Conservation (phyloP, 1,139 yeast genomes). For the Magnusiomyces sp. region DNA sequence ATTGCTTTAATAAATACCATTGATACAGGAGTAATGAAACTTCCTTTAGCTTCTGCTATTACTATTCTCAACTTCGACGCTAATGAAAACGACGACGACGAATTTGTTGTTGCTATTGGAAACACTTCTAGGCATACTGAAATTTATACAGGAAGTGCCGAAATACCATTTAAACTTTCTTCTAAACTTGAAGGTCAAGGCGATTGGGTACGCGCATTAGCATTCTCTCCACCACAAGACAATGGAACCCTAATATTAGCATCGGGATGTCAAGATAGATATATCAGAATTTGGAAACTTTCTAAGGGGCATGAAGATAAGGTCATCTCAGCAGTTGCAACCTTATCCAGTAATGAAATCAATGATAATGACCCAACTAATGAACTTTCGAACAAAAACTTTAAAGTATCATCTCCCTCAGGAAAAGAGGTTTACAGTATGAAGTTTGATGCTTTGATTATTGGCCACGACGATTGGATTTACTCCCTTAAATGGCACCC, state of each 20-base stretch:
- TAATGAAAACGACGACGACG: constrained; percentile 10
- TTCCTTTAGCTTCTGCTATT: constrained; percentile 55
- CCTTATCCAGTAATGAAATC: constrained; percentile 8
- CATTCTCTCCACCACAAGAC: constrained; percentile 42
- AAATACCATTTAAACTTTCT: constrained; percentile 32
- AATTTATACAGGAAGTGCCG: constrained; percentile 35
- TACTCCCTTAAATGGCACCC: constrained; percentile 80
- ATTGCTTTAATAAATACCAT: constrained; percentile 38
- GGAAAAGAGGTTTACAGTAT: constrained; percentile 38
- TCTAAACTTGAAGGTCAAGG: constrained; percentile 77
- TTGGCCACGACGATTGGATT: constrained; percentile 99
- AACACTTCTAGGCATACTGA: constrained; percentile 61
- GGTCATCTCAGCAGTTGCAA: constrained; percentile 6
- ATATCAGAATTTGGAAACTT: constrained; percentile 78
- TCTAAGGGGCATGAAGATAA: constrained; percentile 40
- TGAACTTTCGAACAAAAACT: constrained; percentile 24
- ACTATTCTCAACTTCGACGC: constrained; percentile 8
- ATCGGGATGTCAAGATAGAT: constrained; percentile 83
- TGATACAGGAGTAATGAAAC: constrained; percentile 22
- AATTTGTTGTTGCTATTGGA: constrained; percentile 53
- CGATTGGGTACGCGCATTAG: constrained; percentile 80
- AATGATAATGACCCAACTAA: constrained; percentile 15
- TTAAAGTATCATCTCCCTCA: constrained; percentile 24
- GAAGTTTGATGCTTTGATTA: constrained; percentile 81
- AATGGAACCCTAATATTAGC: constrained; percentile 52